Conservation (phyloP, 139 green algal species). For the Picochlorum sp. region DNA sequence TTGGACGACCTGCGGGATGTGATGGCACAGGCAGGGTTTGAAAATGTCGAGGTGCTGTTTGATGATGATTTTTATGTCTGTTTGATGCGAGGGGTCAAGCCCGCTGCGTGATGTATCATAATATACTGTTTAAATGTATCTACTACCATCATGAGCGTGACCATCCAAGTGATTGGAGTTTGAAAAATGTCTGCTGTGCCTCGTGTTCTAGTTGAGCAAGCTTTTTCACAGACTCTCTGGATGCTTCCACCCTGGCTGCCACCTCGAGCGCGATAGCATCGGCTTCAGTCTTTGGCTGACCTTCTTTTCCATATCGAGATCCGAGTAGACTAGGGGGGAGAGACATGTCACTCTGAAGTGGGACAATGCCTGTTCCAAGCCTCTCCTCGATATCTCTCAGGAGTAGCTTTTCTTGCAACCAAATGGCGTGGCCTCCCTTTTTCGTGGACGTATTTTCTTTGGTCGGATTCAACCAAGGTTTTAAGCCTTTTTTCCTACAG, state of each 20-base stretch:
- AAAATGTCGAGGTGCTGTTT: not conserved
- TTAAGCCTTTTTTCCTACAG: slow-evolving; percentile 66
- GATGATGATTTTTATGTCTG: slow-evolving; percentile 8
- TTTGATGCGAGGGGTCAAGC: not conserved
- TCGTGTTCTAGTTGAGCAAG: slow-evolving; percentile 54
- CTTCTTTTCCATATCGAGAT: slow-evolving; percentile 25
- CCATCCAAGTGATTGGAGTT: too few relatives aligned
- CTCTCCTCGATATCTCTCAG: slow-evolving; percentile 56
- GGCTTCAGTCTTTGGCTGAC: not conserved
- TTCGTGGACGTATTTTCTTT: slow-evolving; percentile 45
- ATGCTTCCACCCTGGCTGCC: slow-evolving; percentile 31
- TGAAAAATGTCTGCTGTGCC: slow-evolving; percentile 56
- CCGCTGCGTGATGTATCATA: slow-evolving; percentile 4
- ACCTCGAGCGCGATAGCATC: slow-evolving; percentile 12
- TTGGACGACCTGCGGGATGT: not conserved
- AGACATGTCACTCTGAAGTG: slow-evolving; percentile 46
- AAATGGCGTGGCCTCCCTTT: slow-evolving; percentile 63
- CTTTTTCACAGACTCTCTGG: slow-evolving; percentile 41
- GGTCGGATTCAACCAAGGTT: slow-evolving; percentile 68
- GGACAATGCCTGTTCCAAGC: slow-evolving; percentile 31
- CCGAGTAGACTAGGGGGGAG: slow-evolving; percentile 33
- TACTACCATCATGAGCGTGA: not conserved
- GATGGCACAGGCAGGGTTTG: slow-evolving; percentile 1
- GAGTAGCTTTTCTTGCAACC: slow-evolving; percentile 59
- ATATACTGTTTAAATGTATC: slow-evolving; percentile 8